Evolutionary conservation across 306 rosid genomes (phyloP), one percentile per base, ranked within the genome.

Genomic region (Morella rubra): DNA sequence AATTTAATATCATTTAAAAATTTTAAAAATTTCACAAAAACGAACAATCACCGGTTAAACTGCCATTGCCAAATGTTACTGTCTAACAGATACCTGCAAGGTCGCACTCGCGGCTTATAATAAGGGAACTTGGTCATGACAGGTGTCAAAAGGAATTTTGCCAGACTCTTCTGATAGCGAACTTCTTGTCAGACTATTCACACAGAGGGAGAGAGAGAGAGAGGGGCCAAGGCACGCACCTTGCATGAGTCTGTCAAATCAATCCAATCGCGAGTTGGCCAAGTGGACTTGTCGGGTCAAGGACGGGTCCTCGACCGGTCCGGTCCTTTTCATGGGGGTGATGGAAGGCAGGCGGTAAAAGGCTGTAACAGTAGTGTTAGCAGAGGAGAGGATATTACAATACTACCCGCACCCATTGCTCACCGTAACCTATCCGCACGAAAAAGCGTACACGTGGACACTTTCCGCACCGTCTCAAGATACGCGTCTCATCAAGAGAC

Each of bases 81-180:
- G 37, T 32, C 37, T 32, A 32, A 0, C 37, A 32, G 37, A 32
- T 32, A 32, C 37, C 37, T 32, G 37, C 37, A 32, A 32, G 37
- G 37, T 2, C 37, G 37, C 37, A 2, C 37, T 32, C 37, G 37
- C 37, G 37, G 37, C 37, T 32, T 32, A 32, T 32, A 2, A 32
- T 32, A 32, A 32, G 37, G 32, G 37, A 32, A 32, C 37, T 32
- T 45, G 58, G 40, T 80, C 47, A 8, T 20, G 58, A 81, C 66
- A 77, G 73, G 41, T 72, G 58, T 46, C 47, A 61, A 81, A 61
- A 59, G 60, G 73, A 49, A 76, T 66, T 61, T 73, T 72, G 79
- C 79, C 51, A 27, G 40, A 44, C 54, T 16, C 49, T 44, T 66
- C 51, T 9, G 71, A 66, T 20, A 41, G 42, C 27, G 6, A 66